A percentile compares a stretch with the other conserved stretches of the same genome.
Evolutionary conservation across 371 early-diverging fungal species (phyloP).

Genomic region (Mucor saturninus): DNA sequence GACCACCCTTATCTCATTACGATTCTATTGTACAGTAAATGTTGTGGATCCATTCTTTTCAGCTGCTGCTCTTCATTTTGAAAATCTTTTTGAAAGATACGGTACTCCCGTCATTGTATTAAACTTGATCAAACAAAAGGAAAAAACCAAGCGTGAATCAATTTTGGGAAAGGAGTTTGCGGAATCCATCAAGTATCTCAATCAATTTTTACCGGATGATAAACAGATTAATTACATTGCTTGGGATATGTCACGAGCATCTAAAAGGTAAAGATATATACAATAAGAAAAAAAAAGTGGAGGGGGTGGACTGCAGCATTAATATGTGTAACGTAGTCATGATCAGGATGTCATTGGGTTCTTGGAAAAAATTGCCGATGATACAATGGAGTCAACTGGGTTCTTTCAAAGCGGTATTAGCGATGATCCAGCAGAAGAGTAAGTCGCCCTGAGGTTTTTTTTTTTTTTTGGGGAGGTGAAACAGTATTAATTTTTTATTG

Average conservation of each 20-base stretch:
- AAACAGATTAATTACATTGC: slow-evolving; percentile 87
- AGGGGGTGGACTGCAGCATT: background rate
- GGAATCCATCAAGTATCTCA: slow-evolving; percentile 82
- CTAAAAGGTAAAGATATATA: slow-evolving; percentile 69
- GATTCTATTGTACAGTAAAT: slow-evolving; percentile 56
- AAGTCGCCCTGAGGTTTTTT: slow-evolving; percentile 4
- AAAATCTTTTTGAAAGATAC: slow-evolving; percentile 87
- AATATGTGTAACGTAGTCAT: slow-evolving; percentile 42
- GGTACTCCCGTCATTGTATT: slow-evolving; percentile 89
- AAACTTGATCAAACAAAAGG: slow-evolving; percentile 93
- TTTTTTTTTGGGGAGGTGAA: background rate
- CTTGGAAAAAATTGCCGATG: slow-evolving; percentile 88
- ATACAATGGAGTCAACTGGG: slow-evolving; percentile 83
- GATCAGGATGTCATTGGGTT: slow-evolving; percentile 91
- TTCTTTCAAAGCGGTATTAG: slow-evolving; percentile 93
- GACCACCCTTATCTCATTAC: no score
- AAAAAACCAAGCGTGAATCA: slow-evolving; percentile 88
- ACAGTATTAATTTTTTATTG: background rate
- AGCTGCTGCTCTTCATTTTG: slow-evolving; percentile 91
- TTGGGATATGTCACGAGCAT: slow-evolving; percentile 98
- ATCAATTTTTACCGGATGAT: slow-evolving; percentile 85
- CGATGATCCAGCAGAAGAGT: slow-evolving; percentile 41
- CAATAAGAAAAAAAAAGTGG: no score
- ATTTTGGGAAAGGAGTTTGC: slow-evolving; percentile 85
- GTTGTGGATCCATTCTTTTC: slow-evolving; percentile 92